A percentile compares a stretch with the other conserved stretches of the same genome.
Evolutionary conservation across 306 rosid genomes (phyloP).

Genomic region (Malus asiatica): DNA sequence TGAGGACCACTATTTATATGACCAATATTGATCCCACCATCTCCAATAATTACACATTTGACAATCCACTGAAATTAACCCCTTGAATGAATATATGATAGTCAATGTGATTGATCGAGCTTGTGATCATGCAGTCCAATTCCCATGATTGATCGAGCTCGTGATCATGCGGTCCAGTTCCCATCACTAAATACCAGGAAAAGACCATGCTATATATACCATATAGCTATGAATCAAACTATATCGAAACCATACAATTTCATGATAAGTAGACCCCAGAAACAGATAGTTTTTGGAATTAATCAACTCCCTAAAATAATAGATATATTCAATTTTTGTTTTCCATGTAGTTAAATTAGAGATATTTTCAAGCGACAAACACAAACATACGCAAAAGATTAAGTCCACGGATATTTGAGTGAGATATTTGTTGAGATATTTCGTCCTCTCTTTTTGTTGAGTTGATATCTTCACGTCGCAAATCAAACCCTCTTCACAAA

Average conservation of each 20-base stretch:
- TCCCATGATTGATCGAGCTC: not conserved
- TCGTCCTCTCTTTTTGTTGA: constrained; percentile 4
- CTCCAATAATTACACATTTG: not conserved
- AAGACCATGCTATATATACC: not conserved
- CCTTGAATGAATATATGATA: not conserved
- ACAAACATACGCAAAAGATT: not conserved
- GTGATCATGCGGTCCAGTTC: not conserved
- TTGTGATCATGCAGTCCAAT: no score
- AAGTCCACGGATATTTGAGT: constrained; percentile 6
- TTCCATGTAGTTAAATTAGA: constrained; percentile 2
- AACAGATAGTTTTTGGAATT: not conserved
- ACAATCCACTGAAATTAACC: not conserved
- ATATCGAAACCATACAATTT: not conserved
- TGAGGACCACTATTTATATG: not conserved
- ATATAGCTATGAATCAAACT: not conserved
- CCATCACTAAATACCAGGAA: not conserved
- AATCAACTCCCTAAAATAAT: not conserved
- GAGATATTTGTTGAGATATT: constrained; percentile 50
- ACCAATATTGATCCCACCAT: not conserved
- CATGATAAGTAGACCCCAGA: not conserved
- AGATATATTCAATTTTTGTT: not conserved
- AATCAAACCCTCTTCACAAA: constrained; percentile 58
- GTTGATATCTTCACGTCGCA: constrained; percentile 8
- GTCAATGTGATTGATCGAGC: no score
- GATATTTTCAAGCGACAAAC: constrained; percentile 23